Base-by-base conservation (phyloP, 495 filamentous ascomycete genomes). In the Hyaloscypha bicolor region DNA sequence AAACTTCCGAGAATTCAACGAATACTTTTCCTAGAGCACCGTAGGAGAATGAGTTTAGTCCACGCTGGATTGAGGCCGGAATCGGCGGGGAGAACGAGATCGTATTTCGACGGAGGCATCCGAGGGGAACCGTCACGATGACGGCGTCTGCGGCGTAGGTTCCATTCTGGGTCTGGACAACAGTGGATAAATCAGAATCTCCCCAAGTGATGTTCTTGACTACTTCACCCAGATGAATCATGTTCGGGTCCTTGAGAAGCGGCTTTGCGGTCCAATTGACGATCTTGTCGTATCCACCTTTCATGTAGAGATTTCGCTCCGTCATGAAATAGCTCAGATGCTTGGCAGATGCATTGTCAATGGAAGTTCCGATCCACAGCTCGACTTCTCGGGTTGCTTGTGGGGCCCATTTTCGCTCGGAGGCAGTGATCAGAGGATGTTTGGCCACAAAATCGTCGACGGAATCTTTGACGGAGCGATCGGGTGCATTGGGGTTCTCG, bases 281-380 rank as follows among this genome's bases (percentile, higher is more conserved):
- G 29, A 69, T 69, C 58, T 69, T 65, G 51, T 69, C 67, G 48
- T 69, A 69, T 30, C 67, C 67, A 30, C 67, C 67, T 56, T 69
- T 64, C 67, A 69, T 69, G 62, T 69, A 69, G 21, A 69, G 57
- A 55, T 69, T 69, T 22, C 67, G n/a, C 33, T 69, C 67, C 1
- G 67, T 69, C 31, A 69, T n/a, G 57, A 69, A 69, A 31, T 69
- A 69, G 33, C 55, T 61, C 45, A 69, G 35, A 57, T 65, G 55
- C 57, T 69, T 69, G 29, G 67, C 55, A 16, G 62, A 65, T 5
- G 67, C 67, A 56, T 69, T 56, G 21, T 69, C 67, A 29, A 69
- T 62, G 16, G 55, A 61, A 11, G 67, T 69, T 12, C 67, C 67
- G 21, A 69, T 69, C 67, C 67, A 69, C 9, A 69, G 57, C 57